Evolutionary conservation across 2,329 filamentous ascomycete species (phyloP).

Genomic region (Phoma sp.): DNA sequence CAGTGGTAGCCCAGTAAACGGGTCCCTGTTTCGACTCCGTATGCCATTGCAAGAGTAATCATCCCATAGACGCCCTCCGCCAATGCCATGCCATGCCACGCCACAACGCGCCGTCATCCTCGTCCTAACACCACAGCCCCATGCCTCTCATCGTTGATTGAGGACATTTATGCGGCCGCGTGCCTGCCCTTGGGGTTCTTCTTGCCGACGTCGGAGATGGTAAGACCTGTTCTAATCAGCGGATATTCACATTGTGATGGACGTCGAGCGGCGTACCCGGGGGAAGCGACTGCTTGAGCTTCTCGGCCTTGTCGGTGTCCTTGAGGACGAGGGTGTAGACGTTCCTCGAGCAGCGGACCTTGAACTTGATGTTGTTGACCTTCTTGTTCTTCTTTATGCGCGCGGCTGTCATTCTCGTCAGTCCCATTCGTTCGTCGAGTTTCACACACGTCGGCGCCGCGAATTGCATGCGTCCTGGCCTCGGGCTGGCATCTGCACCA

Average conservation of each 20-base stretch:
- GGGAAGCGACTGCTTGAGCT: constrained; percentile 98
- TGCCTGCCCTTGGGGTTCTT: constrained; percentile 68
- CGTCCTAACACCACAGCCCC: constrained; percentile 8
- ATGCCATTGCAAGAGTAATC: constrained; percentile 44
- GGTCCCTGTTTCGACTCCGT: constrained; percentile 28
- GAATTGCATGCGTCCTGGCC: too few relatives aligned
- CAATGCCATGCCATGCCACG: constrained; percentile 28
- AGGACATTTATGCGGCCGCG: constrained; percentile 36
- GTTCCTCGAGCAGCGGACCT: constrained; percentile 97
- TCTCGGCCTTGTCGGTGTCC: constrained; percentile 99
- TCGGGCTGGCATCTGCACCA: neutral
- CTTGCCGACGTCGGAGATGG: constrained; percentile 67
- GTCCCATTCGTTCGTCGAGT: too few relatives aligned
- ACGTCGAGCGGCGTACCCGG: too few relatives aligned
- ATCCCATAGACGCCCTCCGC: constrained; percentile 42
- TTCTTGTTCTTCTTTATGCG: constrained; percentile 86
- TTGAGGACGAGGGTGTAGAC: constrained; percentile 98
- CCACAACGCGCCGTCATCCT: constrained; percentile 17
- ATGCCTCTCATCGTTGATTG: neutral
- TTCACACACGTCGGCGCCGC: too few relatives aligned
- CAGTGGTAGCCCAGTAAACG: constrained; percentile 18
- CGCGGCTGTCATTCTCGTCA: constrained; percentile 50
- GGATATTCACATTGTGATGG: too few relatives aligned
- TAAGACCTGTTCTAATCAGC: too few relatives aligned
- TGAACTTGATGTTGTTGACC: constrained; percentile 98